Percentiles rank a stretch among this genome's conserved stretches.
phyloP scores from a whole-genome alignment of 257 asterid genomes.

The Agastache rugosa region DNA sequence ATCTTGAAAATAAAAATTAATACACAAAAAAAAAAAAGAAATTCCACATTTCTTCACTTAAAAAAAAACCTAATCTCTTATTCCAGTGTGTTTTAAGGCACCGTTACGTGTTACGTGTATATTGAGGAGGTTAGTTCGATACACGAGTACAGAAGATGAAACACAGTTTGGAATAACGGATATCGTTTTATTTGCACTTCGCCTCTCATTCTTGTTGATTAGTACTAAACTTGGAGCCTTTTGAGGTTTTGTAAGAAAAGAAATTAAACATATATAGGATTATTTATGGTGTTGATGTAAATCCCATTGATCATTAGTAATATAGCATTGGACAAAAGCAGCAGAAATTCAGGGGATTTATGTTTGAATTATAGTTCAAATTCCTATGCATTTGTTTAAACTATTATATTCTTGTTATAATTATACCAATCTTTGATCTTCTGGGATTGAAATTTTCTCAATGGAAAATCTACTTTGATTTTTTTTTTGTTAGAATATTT shows the following conservation, averaged over 20 bases:
- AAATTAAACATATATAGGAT: conserved; percentile 22
- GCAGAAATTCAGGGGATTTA: conserved; percentile 43
- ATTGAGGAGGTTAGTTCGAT: not conserved
- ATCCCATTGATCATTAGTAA: conserved; percentile 33
- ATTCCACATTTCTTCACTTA: not conserved
- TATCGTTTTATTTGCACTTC: too few relatives aligned
- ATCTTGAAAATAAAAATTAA: conserved; percentile 43
- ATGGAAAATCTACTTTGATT: not conserved
- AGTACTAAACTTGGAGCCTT: not conserved
- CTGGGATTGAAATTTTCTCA: conserved; percentile 12
- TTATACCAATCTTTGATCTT: not conserved
- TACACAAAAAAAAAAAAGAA: not conserved
- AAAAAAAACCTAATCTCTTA: not conserved
- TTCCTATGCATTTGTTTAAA: conserved; percentile 24
- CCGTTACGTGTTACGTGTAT: not conserved
- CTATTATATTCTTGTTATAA: conserved; percentile 12
- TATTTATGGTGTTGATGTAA: conserved; percentile 31
- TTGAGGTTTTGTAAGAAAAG: conserved; percentile 21
- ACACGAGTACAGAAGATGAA: conserved; percentile 14
- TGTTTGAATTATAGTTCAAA: conserved; percentile 32
- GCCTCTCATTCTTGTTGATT: not conserved
- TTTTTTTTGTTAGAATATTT: too few relatives aligned
- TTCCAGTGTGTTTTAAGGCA: not conserved
- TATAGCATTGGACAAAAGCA: conserved; percentile 30
- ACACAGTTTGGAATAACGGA: not conserved